Conservation (phyloP, 2,329 filamentous ascomycete species). For the Botrytis squamosa region DNA sequence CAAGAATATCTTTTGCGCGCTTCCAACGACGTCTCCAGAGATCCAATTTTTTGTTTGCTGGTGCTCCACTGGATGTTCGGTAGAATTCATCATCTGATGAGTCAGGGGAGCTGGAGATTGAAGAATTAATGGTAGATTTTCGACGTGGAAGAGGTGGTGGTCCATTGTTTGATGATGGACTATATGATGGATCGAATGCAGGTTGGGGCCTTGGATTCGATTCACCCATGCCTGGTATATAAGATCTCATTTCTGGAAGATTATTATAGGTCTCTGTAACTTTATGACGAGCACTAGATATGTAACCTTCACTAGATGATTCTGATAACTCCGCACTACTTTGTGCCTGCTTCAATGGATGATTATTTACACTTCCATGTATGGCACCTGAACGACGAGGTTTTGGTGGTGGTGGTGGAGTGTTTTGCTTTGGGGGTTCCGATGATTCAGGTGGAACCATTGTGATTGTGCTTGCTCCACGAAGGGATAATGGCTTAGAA, state of each 20-base stretch:
- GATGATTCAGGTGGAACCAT: conserved; percentile 39
- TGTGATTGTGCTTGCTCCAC: conserved; percentile 41
- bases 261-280: conserved; percentile 38
- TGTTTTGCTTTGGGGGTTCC: conserved; percentile 44
- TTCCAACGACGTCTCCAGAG: conserved; percentile 69
- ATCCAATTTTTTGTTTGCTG: conserved; percentile 65
- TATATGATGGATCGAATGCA: conserved; percentile 10
- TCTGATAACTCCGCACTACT: conserved; percentile 31
- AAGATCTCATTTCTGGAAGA: conserved; percentile 37
- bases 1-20: conserved; percentile 61
- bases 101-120: conserved; percentile 27
- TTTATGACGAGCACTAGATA: conserved; percentile 35
- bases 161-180: conserved; percentile 23
- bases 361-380: conserved; percentile 18
- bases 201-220: not conserved
- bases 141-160: conserved; percentile 31
- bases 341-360: conserved; percentile 35
- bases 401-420: conserved; percentile 39
- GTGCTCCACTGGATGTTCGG: conserved; percentile 25
- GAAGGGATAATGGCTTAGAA: conserved; percentile 55
- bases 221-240: conserved; percentile 31
- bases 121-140: conserved; percentile 21
- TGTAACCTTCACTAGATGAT: conserved; percentile 32
- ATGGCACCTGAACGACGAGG: conserved; percentile 29
- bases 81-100: conserved; percentile 36